Conservation (phyloP, 202 grass and related monocot species). For the Brachypodium distachyon region DNA sequence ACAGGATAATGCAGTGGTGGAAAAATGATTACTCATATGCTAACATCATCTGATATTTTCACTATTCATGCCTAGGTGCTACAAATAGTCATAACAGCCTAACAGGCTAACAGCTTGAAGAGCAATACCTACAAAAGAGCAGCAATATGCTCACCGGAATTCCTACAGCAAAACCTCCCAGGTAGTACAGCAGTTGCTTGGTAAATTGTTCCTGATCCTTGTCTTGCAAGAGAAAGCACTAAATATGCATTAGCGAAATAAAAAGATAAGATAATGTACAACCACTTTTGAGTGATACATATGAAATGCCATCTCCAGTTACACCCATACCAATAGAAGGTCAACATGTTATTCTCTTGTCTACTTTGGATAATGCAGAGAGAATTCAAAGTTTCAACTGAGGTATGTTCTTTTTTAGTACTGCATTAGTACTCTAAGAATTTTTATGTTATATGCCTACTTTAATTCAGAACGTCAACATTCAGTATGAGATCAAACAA, state of each 20-base stretch:
- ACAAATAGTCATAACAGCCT: neutral
- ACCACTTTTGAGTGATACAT: neutral
- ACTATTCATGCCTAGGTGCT: neutral
- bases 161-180: constrained; percentile 85
- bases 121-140: constrained; percentile 87
- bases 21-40: neutral
- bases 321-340: neutral
- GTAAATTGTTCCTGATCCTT: constrained; percentile 97
- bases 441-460: neutral
- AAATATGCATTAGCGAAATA: constrained; percentile 5
- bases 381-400: neutral
- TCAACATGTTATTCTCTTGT: neutral
- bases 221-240: constrained; percentile 58
- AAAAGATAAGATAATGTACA: neutral
- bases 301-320: neutral
- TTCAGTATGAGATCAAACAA: neutral
- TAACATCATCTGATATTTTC: neutral
- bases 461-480: neutral
- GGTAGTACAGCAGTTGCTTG: constrained; percentile 82
- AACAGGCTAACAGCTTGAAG: constrained; percentile 44
- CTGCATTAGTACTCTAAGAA: neutral
- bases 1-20: neutral
- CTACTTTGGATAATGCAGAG: constrained; percentile 4
- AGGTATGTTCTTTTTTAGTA: neutral
- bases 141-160: constrained; percentile 99